Evolutionary conservation across 1,284 basidiomycete genomes (phyloP).

Genomic region (Volvariella volvacea): DNA sequence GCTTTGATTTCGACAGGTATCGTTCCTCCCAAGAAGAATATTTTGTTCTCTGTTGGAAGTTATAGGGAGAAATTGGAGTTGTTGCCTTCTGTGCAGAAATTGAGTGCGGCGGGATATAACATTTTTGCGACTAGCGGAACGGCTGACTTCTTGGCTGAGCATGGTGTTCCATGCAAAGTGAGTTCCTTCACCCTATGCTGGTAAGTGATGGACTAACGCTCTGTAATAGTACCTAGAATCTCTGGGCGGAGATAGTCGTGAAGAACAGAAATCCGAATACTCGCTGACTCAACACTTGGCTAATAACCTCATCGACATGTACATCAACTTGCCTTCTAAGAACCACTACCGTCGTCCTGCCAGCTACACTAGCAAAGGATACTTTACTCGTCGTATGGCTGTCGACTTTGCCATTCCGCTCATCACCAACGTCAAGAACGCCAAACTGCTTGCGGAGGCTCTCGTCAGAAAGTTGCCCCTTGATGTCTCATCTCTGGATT

Average conservation of each 20-base stretch:
- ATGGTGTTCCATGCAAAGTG: slow-evolving; percentile 81
- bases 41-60: slow-evolving; percentile 90
- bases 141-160: slow-evolving; percentile 90
- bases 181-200: slow-evolving; percentile 12
- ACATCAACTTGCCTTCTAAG: slow-evolving; percentile 98
- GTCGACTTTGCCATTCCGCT: slow-evolving; percentile 97
- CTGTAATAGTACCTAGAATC: slow-evolving; percentile 80
- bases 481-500: slow-evolving; percentile 88
- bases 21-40: slow-evolving; percentile 91
- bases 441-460: slow-evolving; percentile 95
- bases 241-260: slow-evolving; percentile 66
- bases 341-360: slow-evolving; percentile 97
- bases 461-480: slow-evolving; percentile 85
- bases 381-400: slow-evolving; percentile 97
- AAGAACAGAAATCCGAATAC: slow-evolving; percentile 90
- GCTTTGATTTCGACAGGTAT: slow-evolving; percentile 96
- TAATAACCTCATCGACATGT: slow-evolving; percentile 96
- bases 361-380: slow-evolving; percentile 96
- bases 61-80: slow-evolving; percentile 98
- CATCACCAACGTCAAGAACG: slow-evolving; percentile 99
- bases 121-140: slow-evolving; percentile 98
- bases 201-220: slow-evolving; percentile 3
- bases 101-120: slow-evolving; percentile 92
- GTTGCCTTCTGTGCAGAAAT: slow-evolving; percentile 92
- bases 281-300: slow-evolving; percentile 92